These are phyloP conservation scores for Vigna reflexopilosa DNA, from an alignment of 306 rosid species.

Conservation along the genomic window DNA sequence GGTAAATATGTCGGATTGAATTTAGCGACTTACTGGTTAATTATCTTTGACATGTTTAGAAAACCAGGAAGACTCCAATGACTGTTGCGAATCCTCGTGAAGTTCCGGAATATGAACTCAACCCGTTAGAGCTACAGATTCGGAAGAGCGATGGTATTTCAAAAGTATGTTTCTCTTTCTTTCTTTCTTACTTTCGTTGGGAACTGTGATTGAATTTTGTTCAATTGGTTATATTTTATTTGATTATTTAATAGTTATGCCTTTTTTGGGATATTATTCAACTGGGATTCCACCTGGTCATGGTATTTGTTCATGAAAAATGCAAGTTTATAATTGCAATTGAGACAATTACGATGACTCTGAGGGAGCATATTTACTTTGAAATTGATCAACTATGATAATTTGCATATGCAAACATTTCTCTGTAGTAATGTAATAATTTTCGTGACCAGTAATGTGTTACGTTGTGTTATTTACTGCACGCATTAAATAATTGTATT, in stretches of 20 bases:
- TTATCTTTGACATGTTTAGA: slow-evolving; percentile 57
- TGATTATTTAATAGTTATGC: background rate
- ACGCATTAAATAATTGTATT: slow-evolving; percentile 18
- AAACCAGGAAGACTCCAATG: slow-evolving; percentile 95
- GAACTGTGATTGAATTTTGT: background rate
- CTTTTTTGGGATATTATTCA: slow-evolving; percentile 8
- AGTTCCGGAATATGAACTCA: slow-evolving; percentile 99
- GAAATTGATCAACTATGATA: slow-evolving; percentile 21
- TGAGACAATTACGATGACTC: slow-evolving; percentile 2
- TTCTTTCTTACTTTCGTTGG: background rate
- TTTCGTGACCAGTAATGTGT: slow-evolving; percentile 26
- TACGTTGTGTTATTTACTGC: slow-evolving; percentile 15
- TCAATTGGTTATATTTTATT: background rate
- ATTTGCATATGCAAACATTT: slow-evolving; percentile 34
- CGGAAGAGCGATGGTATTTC: slow-evolving; percentile 91
- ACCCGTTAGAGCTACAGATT: slow-evolving; percentile 95
- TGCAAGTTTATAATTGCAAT: slow-evolving; percentile 33
- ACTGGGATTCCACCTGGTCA: background rate
- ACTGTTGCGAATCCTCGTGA: slow-evolving; percentile 96
- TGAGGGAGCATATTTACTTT: slow-evolving; percentile 6
- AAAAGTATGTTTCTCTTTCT: slow-evolving; percentile 57
- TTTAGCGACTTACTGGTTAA: slow-evolving; percentile 36
- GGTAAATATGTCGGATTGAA: background rate
- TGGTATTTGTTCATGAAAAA: slow-evolving; percentile 10
- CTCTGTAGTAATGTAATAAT: slow-evolving; percentile 19